A percentile compares a stretch with the other conserved stretches of the same genome.
Conservation (phyloP, 352 stramenopile species). For the Globisporangium cylindrosporum region DNA sequence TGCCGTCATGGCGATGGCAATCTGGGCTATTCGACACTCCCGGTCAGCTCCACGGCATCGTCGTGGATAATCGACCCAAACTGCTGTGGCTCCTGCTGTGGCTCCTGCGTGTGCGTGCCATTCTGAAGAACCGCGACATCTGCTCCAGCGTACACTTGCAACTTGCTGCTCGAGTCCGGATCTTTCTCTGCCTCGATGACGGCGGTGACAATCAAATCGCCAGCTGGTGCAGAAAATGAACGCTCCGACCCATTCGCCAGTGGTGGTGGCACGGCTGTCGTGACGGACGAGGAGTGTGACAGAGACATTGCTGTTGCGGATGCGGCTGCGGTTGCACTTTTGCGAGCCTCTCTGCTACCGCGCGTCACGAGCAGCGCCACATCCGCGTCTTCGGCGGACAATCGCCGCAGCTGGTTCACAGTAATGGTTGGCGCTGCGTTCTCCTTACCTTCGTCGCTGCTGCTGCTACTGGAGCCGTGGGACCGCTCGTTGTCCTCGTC, state of each 20-base stretch:
- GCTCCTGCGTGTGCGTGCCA: conserved; percentile 1
- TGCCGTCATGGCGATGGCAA: not conserved
- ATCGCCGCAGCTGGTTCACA: conserved; percentile 1
- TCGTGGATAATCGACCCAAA: not conserved
- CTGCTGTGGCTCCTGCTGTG: not conserved
- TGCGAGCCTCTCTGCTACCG: conserved; percentile 1
- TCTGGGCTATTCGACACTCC: not conserved
- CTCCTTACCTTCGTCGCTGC: conserved; percentile 39
- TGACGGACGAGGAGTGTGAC: conserved; percentile 1
- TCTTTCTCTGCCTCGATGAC: conserved; percentile 5
- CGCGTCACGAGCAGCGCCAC: not conserved
- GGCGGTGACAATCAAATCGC: not conserved
- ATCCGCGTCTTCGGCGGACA: conserved; percentile 2
- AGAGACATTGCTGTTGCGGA: not conserved
- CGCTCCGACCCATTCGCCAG: conserved; percentile 3
- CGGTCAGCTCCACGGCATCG: not conserved
- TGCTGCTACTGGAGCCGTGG: conserved; percentile 16
- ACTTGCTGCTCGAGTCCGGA: not conserved
- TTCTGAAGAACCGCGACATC: conserved; percentile 1
- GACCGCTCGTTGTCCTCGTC: conserved; percentile 16
- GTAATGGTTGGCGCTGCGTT: conserved; percentile 17
- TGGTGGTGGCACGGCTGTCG: not conserved
- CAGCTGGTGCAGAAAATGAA: conserved; percentile 10
- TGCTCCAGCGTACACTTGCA: not conserved
- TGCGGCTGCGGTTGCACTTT: conserved; percentile 2